Base-by-base conservation (phyloP, 192 early-diverging fungal genomes). In the Linnemannia schmuckeri region DNA sequence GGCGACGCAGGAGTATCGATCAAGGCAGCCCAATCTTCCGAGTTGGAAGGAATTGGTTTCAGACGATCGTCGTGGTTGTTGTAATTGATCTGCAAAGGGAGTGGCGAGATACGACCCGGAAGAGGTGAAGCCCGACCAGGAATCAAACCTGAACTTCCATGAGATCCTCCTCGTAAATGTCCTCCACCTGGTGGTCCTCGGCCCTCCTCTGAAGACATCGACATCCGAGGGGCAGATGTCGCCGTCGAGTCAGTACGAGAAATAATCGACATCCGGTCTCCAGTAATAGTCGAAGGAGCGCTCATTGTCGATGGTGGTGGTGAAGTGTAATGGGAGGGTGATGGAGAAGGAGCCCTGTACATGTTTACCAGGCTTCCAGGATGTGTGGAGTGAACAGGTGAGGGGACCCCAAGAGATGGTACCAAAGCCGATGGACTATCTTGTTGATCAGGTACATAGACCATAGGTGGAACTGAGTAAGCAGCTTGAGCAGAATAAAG, bases 11-110 rank as follows among this genome's bases (percentile, higher is more conserved):
- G 83, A 0, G 83, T 71, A 30, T 85, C 83, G 15, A 85, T 40
- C 8, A 85, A 75, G 1, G 77, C 74, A 6, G 57, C 83, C 83
- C 83, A 85, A 37, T 85, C 83, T 35, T 85, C 83, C 9, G 83
- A 85, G 30, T 75, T 79, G 12, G 77, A 42, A 1, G 77, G 83
- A 12, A 85, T 71, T 10, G 77, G 83, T 44, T 72, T 76, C 38
- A 75, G 38, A 38, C 33, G 15, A 30, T 78, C 76, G 8, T 46
- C 72, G 42, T 35, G 47, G 61, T 74, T 85, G 38, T 35, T 69
- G 9, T 57, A 8, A 40, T 70, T 70, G 35, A n/a, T 79, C 70
- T 61, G 44, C n/a, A 82, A 27, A 4, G 27, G 42, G 9, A 73
- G 3, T 13, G 81, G 81, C 24, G 81, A 77, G 9, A 49, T 70